Base-by-base conservation (phyloP, 1,284 basidiomycete genomes). In the Pascua guehoae region DNA sequence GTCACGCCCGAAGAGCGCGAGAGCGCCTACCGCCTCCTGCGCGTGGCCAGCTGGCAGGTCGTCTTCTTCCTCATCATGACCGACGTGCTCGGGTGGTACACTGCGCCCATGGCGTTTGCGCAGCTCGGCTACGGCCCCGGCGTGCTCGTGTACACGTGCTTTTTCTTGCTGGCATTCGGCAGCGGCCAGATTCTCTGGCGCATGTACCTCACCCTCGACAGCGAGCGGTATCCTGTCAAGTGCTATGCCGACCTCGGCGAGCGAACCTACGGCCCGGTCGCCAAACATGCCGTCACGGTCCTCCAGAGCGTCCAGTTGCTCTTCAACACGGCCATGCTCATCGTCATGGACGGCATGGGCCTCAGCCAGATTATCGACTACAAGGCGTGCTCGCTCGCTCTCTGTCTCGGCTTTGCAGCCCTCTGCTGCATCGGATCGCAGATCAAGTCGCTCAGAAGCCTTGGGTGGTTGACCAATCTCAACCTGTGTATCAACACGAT, bases 81-180 rank as follows among this genome's bases (percentile, higher is more conserved):
- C 8, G 63, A 67, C 54, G 66, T 76, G 41, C 57, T 74, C 1
- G 76, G 76, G 10, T 73, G 73, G 16, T 71, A 67, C 58, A 68
- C 69, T 44, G 68, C 73, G 0, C 69, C 71, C 0, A 70, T 71
- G 54, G 68, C 70, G 14, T 72, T 73, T 57, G 48, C 58, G 12
- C 36, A 54, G 14, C 59, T 71, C 16, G 70, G 68, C 1, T 60
- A 65, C 32, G 64, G 53, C 0, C 66, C 69, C 3, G 66, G 66
- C 12, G 48, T 69, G n/a, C 43, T 64, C 5, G 57, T 69, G 15
- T 70, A 56, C 52, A 58, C 56, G 12, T 41, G 41, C 17, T 60
- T 63, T 51, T 63, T 18, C 18, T 36, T 57, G 14, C 38, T 62
- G 12, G 60, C 62, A 0, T 62, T 64, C 39, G 38, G 24, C 14